Base-by-base conservation (phyloP, 495 filamentous ascomycete species). In the Penicillium pulvis region DNA sequence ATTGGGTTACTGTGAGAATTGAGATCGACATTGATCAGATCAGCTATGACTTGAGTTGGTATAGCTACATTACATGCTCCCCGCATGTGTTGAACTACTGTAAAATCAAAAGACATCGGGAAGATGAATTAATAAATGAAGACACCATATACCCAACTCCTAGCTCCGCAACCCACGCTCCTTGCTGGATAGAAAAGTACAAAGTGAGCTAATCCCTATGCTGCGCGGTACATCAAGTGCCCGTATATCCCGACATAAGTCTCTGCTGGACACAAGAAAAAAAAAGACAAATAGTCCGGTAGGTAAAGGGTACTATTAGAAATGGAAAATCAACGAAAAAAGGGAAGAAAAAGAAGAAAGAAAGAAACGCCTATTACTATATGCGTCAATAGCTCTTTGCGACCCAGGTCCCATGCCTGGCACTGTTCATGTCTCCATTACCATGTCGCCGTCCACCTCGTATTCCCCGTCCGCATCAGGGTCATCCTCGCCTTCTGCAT, bases 401-500 rank as follows among this genome's bases (percentile, higher is more conserved):
- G 16, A 19, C 39, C 36, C 33, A 41, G 31, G 42, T 54, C 17
- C 23, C 28, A 24, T 26, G 20, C n/a, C 20, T 46, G 23, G 53
- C 41, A 47, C 42, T 53, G 36, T 56, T 74, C 60, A 75, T 62
- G 67, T 66, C 55, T 73, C 70, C 74, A 75, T 77, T 28, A 70
- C 70, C 35, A 71, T 65, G 58, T 76, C 72, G 12, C 71, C 72
- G 47, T 77, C 76, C 17, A 71, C 59, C 50, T 79, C 67, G 31
- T 66, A 70, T 41, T 70, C 67, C 36, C 55, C 67, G 42, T 70
- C 75, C 23, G 60, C 68, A 17, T 71, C 71, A 3, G 55, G 56
- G 16, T 70, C 67, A 6, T 64, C 70, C 12, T 72, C 70, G 12
- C 59, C 35, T 23, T 77, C 74, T 4, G 64, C 63, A 46, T 77